phyloP scores from a whole-genome alignment of 352 stramenopile species.

The Thraustochytrium sp. region DNA sequence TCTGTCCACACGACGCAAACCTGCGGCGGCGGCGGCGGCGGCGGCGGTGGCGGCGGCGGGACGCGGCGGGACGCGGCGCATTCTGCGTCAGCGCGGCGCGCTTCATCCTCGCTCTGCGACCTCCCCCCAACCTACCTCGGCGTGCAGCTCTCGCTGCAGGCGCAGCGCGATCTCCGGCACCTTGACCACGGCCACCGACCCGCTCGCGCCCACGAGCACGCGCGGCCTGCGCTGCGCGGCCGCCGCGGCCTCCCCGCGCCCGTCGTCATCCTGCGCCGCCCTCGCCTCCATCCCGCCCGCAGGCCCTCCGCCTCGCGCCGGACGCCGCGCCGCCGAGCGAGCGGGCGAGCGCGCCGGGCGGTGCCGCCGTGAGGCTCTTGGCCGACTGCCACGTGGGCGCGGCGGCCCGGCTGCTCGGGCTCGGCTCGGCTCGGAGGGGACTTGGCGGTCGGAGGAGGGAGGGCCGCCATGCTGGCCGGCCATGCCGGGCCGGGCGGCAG shows the following conservation, averaged over 20 bases:
- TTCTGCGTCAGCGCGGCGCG: too few relatives aligned
- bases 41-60: too few relatives aligned
- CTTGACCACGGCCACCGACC: conserved; percentile 76
- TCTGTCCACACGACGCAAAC: neutral
- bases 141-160: conserved; percentile 53
- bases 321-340: neutral
- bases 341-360: too few relatives aligned
- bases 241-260: neutral
- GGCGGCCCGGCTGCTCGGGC: neutral
- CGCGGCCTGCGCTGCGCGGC: conserved; percentile 48
- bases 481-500: too few relatives aligned
- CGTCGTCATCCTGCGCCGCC: too few relatives aligned
- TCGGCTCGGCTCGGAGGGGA: neutral
- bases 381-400: neutral
- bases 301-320: neutral
- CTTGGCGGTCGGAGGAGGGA: too few relatives aligned
- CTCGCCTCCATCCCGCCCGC: neutral
- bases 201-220: conserved; percentile 68
- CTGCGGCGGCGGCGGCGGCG: neutral
- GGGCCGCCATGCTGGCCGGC: too few relatives aligned
- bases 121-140: conserved; percentile 63
- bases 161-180: conserved; percentile 67
- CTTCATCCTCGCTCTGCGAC: too few relatives aligned
- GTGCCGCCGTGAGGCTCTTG: neutral
- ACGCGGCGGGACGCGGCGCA: too few relatives aligned